These are phyloP conservation scores for Globisporangium spiculum DNA, from an alignment of 352 stramenopile genomes.

Conservation along the genomic window DNA sequence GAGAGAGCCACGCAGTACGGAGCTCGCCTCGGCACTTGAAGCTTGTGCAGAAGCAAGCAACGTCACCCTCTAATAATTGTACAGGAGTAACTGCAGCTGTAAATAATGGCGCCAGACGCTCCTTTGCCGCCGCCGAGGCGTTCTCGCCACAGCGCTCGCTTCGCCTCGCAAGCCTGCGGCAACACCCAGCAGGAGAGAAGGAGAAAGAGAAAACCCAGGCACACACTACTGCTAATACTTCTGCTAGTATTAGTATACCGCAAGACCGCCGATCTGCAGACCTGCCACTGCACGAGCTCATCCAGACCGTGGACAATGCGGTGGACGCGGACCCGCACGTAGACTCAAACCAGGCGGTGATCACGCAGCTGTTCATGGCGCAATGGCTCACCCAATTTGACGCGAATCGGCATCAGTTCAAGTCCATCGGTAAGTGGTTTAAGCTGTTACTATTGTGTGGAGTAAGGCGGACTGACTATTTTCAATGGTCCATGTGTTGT, in stretches of 20 bases:
- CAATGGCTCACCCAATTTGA: conserved; percentile 63
- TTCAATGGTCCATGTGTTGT: neutral
- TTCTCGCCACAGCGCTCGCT: conserved; percentile 48
- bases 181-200: neutral
- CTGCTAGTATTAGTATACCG: neutral
- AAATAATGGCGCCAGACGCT: neutral
- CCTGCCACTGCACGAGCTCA: conserved; percentile 50
- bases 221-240: neutral
- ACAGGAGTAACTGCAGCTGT: neutral
- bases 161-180: conserved; percentile 20
- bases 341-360: conserved; percentile 47
- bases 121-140: conserved; percentile 18
- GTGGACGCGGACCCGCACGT: conserved; percentile 46
- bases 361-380: conserved; percentile 60
- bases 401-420: conserved; percentile 44
- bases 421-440: conserved; percentile 49
- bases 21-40: conserved; percentile 11
- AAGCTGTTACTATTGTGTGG: neutral
- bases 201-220: neutral
- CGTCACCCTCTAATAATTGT: neutral
- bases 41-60: neutral
- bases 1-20: neutral
- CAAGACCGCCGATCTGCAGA: neutral
- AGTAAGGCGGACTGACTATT: neutral
- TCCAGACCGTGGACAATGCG: conserved; percentile 47